Evolutionary conservation across 2,329 filamentous ascomycete species (phyloP).

Genomic region (Ophiostoma perfectum): DNA sequence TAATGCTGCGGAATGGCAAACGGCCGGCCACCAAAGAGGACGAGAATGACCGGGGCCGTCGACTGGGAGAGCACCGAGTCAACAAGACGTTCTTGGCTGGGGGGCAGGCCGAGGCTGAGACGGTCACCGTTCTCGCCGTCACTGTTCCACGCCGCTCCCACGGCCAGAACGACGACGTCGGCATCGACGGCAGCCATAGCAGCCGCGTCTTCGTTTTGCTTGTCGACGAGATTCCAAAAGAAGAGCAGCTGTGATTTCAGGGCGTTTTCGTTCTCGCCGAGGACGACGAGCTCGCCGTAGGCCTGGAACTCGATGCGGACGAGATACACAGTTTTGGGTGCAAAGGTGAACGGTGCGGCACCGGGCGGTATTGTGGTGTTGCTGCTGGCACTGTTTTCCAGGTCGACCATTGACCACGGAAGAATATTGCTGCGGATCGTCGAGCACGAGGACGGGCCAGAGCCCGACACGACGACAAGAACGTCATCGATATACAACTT

Average conservation of each 20-base stretch:
- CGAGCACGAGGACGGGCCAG: not conserved
- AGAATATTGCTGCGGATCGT: not conserved
- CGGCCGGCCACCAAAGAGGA: not conserved
- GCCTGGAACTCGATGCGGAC: slow-evolving; percentile 2
- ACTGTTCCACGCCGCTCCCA: not conserved
- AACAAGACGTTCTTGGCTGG: not conserved
- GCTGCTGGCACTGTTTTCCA: not conserved
- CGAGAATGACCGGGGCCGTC: not conserved
- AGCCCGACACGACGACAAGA: not conserved
- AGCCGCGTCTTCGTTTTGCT: too few species aligned
- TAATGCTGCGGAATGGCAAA: not conserved
- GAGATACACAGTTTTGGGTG: not conserved
- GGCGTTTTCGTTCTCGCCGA: not conserved
- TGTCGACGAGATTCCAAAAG: slow-evolving; percentile 3
- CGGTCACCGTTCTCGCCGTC: not conserved
- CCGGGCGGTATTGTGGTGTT: not conserved
- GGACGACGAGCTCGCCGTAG: not conserved
- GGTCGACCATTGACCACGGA: not conserved
- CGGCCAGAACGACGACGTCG: not conserved
- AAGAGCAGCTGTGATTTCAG: slow-evolving; percentile 2
- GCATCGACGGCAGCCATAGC: not conserved
- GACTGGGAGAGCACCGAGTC: not conserved
- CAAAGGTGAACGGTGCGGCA: not conserved
- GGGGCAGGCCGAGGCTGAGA: not conserved
- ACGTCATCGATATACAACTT: not conserved